Evolutionary conservation across 148 eudicot species (phyloP).

Genomic region (Chenopodium berlandieri): DNA sequence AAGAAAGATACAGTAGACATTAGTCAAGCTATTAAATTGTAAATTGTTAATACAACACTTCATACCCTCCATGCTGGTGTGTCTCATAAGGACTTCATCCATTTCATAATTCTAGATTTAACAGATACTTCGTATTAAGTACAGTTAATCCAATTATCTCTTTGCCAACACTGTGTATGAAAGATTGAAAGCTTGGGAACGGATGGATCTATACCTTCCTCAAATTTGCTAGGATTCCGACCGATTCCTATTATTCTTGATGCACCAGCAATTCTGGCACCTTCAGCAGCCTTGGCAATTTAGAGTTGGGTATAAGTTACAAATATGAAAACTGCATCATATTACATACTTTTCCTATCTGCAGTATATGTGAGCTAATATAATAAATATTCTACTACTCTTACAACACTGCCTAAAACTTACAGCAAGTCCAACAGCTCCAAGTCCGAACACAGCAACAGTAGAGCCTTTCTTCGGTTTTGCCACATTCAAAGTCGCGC

Average conservation of each 20-base stretch:
- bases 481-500: conserved; percentile 84
- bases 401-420: conserved; percentile 31
- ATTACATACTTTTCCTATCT: too few species aligned
- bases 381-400: not conserved
- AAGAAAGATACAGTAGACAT: not conserved
- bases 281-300: conserved; percentile 38
- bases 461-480: conserved; percentile 72
- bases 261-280: conserved; percentile 34
- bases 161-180: not conserved
- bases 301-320: not conserved
- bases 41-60: too few species aligned
- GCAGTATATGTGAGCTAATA: not conserved
- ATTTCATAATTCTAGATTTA: not conserved
- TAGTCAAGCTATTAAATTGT: not conserved
- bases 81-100: too few species aligned
- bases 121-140: not conserved
- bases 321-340: not conserved
- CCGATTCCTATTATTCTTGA: conserved; percentile 42
- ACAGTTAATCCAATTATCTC: too few species aligned
- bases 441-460: conserved; percentile 77
- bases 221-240: conserved; percentile 34
- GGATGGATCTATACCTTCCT: conserved; percentile 31
- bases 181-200: not conserved
- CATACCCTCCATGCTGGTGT: not conserved
- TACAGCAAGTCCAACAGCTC: conserved; percentile 90